Evolutionary conservation across 2,329 filamentous ascomycete genomes (phyloP), one percentile per base, ranked within the genome.

Genomic region (Colletotrichum sublineola): DNA sequence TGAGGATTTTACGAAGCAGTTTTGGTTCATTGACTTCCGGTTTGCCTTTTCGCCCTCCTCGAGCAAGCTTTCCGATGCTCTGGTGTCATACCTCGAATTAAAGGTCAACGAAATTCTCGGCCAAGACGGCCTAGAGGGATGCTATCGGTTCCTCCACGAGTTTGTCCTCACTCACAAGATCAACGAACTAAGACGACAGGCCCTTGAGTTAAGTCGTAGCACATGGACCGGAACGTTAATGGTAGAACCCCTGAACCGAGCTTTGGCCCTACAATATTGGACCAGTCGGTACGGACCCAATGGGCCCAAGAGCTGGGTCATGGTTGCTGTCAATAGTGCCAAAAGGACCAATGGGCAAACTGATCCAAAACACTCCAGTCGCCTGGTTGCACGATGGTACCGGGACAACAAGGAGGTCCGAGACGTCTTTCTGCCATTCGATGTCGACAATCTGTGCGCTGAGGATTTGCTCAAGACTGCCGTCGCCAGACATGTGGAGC

Each of bases 191-290:
- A 90, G 90, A 76, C 90, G 91, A 74, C 96, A 99, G 84, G 94
- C 94, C 2, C 75, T 87, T 38, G 90, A 92, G 53, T 84, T 99
- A 70, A 87, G 88, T 67, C 89, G 88, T 69, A 89, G 88, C 4
- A 89, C 90, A 42, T 98, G 96, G 96, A 90, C 91, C 42, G 92
- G 94, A 67, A 91, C 92, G 44, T 81, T 98, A 57, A 90, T 90
- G 77, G 88, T 97, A 20, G 94, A 98, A 79, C 87, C 91, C 38
- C 86, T 97, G 48, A 93, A 96, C 79, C 90, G 96, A 73, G 92
- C 92, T 38, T 84, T 99, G 70, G 90, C 95, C 12, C 89, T 99
- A 44, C 95, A 98, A 78, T 99, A 99, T 82, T 99, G 96, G 96
- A 86, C 89, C 20, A 88, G 89, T 63, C 89, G 91, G 76, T 86